These are phyloP conservation scores for Areca catechu DNA, from an alignment of 176 grass and related monocot species.

Conservation along the genomic window DNA sequence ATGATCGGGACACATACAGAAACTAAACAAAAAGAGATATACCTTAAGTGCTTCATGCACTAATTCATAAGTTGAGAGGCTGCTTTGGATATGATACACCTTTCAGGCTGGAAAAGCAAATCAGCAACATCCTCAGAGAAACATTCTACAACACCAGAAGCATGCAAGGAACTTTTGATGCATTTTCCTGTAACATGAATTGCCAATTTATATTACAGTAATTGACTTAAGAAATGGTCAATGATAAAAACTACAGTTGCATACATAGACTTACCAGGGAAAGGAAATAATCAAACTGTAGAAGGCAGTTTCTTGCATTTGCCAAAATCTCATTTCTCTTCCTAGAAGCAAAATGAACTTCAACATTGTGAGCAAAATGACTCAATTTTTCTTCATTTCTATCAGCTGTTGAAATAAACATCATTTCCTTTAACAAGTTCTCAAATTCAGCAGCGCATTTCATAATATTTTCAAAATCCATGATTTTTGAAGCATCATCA, in stretches of 20 bases:
- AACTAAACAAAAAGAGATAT: slow-evolving; percentile 23
- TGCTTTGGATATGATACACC: slow-evolving; percentile 74
- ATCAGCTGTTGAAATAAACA: slow-evolving; percentile 53
- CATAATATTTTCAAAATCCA: slow-evolving; percentile 78
- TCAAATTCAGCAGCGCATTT: slow-evolving; percentile 72
- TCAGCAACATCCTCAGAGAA: slow-evolving; percentile 51
- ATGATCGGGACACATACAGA: slow-evolving; percentile 4
- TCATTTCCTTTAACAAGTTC: slow-evolving; percentile 48
- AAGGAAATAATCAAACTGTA: slow-evolving; percentile 67
- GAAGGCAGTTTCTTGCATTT: slow-evolving; percentile 62
- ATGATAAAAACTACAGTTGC: not conserved
- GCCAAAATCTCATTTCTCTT: slow-evolving; percentile 85
- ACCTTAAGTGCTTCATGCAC: slow-evolving; percentile 87
- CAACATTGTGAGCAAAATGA: slow-evolving; percentile 83
- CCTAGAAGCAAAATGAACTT: slow-evolving; percentile 89
- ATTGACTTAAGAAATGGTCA: not conserved
- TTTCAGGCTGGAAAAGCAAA: slow-evolving; percentile 76
- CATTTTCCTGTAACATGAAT: not conserved
- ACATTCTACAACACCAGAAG: slow-evolving; percentile 10
- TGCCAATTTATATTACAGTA: not conserved
- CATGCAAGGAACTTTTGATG: slow-evolving; percentile 5
- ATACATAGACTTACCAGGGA: slow-evolving; percentile 50
- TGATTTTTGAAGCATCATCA: slow-evolving; percentile 65
- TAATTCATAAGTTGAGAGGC: slow-evolving; percentile 60
- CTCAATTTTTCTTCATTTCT: slow-evolving; percentile 71